Evolutionary conservation across 2,329 filamentous ascomycete genomes (phyloP).

Genomic region (Raffaelea albimanens): DNA sequence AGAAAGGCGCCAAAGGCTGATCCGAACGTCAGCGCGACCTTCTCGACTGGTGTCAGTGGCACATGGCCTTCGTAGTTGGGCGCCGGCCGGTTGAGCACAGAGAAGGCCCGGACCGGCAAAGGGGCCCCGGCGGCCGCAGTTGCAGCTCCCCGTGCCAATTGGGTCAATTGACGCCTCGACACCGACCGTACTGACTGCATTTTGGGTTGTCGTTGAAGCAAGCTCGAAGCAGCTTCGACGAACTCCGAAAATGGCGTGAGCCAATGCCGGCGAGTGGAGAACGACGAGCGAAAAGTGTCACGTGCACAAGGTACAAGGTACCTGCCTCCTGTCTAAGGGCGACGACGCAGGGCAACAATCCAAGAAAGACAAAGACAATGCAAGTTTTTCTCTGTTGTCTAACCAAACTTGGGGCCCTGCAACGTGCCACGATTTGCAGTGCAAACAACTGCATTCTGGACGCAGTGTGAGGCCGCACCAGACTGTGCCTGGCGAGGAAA

Average conservation of each 20-base stretch:
- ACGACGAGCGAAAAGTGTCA: background rate
- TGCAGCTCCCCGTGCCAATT: background rate
- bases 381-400: too few relatives aligned
- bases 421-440: too few relatives aligned
- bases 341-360: too few relatives aligned
- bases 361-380: too few relatives aligned
- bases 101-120: constrained; percentile 43
- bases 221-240: background rate
- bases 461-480: too few relatives aligned
- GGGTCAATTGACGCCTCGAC: background rate
- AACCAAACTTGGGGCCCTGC: too few relatives aligned
- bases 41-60: constrained; percentile 71
- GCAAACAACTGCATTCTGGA: too few relatives aligned
- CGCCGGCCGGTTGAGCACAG: constrained; percentile 71
- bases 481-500: too few relatives aligned
- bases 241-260: constrained; percentile 4
- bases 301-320: too few relatives aligned
- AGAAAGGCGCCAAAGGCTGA: constrained; percentile 55
- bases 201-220: background rate
- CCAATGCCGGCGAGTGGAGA: background rate
- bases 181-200: constrained; percentile 7
- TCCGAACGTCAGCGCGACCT: constrained; percentile 58
- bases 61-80: constrained; percentile 91
- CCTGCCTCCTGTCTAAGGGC: too few relatives aligned
- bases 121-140: background rate